phyloP scores from a whole-genome alignment of 805 yeast genomes.

The Nakazawaea holstii region DNA sequence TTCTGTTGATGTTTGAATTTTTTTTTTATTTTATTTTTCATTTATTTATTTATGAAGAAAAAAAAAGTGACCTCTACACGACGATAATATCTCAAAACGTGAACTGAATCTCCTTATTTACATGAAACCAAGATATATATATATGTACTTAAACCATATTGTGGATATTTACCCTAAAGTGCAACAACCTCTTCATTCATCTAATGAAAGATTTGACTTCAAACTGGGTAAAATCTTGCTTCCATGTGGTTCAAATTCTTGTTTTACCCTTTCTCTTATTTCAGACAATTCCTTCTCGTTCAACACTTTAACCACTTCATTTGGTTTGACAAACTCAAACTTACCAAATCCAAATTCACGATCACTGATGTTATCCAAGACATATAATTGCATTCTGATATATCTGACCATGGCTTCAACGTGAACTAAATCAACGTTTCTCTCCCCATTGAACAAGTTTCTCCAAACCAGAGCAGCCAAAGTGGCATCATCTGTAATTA shows the following conservation, averaged over 20 bases:
- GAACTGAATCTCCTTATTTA: too few relatives aligned
- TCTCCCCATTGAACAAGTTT: constrained; percentile 83
- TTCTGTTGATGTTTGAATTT: background rate
- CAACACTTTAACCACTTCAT: constrained; percentile 68
- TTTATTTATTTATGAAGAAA: too few relatives aligned
- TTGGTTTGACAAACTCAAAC: constrained; percentile 79
- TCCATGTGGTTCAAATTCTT: constrained; percentile 46
- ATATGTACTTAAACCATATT: too few relatives aligned
- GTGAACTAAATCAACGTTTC: constrained; percentile 73
- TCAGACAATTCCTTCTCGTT: constrained; percentile 58
- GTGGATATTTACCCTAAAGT: too few relatives aligned
- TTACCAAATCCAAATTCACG: constrained; percentile 91
- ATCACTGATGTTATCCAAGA: constrained; percentile 79
- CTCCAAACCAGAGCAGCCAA: constrained; percentile 83
- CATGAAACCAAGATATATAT: too few relatives aligned
- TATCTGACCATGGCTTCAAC: constrained; percentile 88
- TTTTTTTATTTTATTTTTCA: background rate
- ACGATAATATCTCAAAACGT: too few relatives aligned
- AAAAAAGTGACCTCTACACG: too few relatives aligned
- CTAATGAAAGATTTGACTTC: constrained; percentile 43
- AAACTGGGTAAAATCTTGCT: constrained; percentile 54
- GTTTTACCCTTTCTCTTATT: constrained; percentile 43
- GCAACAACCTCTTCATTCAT: constrained; percentile 28
- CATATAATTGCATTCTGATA: constrained; percentile 84
- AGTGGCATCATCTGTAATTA: constrained; percentile 71